These are phyloP conservation scores for Stephanodiscus triporus DNA, from an alignment of 108 stramenopile species.

Conservation along the genomic window DNA sequence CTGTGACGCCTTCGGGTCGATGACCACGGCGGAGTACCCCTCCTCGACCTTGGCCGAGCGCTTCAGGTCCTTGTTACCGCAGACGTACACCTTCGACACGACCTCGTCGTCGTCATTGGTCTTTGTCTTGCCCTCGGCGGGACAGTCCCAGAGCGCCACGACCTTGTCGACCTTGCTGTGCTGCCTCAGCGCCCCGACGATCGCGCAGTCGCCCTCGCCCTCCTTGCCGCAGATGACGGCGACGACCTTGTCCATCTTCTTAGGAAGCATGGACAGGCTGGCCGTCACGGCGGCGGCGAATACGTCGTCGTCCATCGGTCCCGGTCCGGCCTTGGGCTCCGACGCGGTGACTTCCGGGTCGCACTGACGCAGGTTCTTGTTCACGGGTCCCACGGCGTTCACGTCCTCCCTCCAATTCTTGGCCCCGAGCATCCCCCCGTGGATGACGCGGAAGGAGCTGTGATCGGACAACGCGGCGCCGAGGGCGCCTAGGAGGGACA, in stretches of 20 bases:
- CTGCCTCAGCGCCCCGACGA: slow-evolving; percentile 31
- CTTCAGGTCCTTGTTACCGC: slow-evolving; percentile 38
- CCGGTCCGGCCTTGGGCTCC: slow-evolving; percentile 44
- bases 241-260: slow-evolving; percentile 55
- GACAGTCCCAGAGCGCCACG: slow-evolving; percentile 48
- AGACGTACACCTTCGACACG: slow-evolving; percentile 32
- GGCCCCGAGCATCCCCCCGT: slow-evolving; percentile 82
- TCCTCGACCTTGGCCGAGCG: slow-evolving; percentile 49
- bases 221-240: slow-evolving; percentile 45
- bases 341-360: slow-evolving; percentile 43
- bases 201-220: slow-evolving; percentile 35
- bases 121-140: slow-evolving; percentile 14
- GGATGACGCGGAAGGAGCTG: slow-evolving; percentile 71
- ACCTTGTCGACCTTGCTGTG: slow-evolving; percentile 51
- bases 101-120: slow-evolving; percentile 28
- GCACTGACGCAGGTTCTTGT: slow-evolving; percentile 48
- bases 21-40: slow-evolving; percentile 48
- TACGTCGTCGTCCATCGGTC: slow-evolving; percentile 37
- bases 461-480: slow-evolving; percentile 13
- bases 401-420: slow-evolving; percentile 82
- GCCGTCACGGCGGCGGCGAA: slow-evolving; percentile 37
- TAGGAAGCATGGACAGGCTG: slow-evolving; percentile 35
- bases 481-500: slow-evolving; percentile 32
- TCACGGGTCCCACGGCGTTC: slow-evolving; percentile 69
- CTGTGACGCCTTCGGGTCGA: slow-evolving; percentile 45